Conservation (phyloP, 2,329 filamentous ascomycete species). For the Stachybotrys chartarum region DNA sequence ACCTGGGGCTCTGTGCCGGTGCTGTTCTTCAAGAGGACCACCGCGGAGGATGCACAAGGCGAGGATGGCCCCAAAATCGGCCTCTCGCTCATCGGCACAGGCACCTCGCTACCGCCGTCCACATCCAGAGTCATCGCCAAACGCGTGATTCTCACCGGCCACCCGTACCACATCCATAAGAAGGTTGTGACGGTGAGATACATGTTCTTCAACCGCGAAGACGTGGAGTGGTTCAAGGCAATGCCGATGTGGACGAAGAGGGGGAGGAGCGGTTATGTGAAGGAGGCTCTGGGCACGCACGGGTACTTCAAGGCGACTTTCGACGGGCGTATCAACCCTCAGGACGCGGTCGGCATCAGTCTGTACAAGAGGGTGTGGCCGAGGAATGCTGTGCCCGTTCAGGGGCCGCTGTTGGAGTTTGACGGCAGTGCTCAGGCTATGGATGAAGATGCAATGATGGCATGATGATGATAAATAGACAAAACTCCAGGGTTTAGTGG, state of each 20-base stretch:
- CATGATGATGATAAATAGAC: conserved; percentile 12
- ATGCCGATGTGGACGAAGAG: conserved; percentile 89
- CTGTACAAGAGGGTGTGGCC: conserved; percentile 84
- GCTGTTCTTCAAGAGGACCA: conserved; percentile 71
- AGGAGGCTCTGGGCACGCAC: conserved; percentile 90
- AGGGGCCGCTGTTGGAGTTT: conserved; percentile 33
- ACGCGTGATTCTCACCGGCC: conserved; percentile 85
- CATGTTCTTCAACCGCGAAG: conserved; percentile 98
- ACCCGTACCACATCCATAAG: conserved; percentile 99
- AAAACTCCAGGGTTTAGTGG: background rate
- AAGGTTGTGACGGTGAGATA: conserved; percentile 93
- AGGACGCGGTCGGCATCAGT: conserved; percentile 88
- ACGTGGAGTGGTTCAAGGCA: conserved; percentile 97
- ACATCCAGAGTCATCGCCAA: conserved; percentile 82
- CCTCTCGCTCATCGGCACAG: conserved; percentile 74
- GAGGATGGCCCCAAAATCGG: conserved; percentile 37
- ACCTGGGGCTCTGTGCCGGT: conserved; percentile 90
- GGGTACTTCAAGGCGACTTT: conserved; percentile 99
- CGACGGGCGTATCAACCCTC: conserved; percentile 90
- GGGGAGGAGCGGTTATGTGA: conserved; percentile 83
- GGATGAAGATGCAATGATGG: conserved; percentile 28
- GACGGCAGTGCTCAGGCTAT: conserved; percentile 9
- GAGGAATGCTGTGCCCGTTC: conserved; percentile 49
- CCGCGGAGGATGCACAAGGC: conserved; percentile 31
- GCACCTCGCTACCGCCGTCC: conserved; percentile 74